These are phyloP conservation scores for Trichoderma afroharzianum DNA, from an alignment of 2,329 filamentous ascomycete genomes.

Conservation along the genomic window DNA sequence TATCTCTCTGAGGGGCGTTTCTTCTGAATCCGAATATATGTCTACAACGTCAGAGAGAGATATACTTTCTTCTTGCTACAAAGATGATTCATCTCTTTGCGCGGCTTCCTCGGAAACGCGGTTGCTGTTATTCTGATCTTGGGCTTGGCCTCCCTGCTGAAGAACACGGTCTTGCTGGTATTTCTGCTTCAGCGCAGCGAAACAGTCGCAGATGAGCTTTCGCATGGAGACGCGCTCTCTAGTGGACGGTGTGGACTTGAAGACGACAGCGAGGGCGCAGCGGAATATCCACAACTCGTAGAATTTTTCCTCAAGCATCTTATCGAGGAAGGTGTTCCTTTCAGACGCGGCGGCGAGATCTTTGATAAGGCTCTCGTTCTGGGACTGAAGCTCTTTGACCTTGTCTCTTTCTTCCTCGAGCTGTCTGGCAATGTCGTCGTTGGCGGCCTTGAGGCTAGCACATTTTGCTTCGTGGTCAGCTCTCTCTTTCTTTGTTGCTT, in stretches of 20 bases:
- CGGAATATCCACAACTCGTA: constrained; percentile 9
- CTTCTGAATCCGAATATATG: background rate
- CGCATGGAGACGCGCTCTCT: background rate
- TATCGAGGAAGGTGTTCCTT: background rate
- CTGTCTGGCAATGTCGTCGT: background rate
- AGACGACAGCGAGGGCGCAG: background rate
- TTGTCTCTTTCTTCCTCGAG: background rate
- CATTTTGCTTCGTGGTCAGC: background rate
- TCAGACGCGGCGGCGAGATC: background rate
- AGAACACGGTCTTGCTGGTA: background rate
- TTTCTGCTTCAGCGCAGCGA: background rate
- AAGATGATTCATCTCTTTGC: background rate
- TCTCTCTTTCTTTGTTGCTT: background rate
- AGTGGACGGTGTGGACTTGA: background rate
- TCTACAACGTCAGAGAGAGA: background rate
- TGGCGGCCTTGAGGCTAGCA: background rate
- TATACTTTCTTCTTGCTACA: background rate
- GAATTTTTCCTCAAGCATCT: background rate
- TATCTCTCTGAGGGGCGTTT: background rate
- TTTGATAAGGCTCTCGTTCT: background rate
- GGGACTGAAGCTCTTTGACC: background rate
- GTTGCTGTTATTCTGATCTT: background rate
- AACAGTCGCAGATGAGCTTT: background rate
- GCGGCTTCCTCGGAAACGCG: background rate
- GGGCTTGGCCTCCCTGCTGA: background rate